Conservation (phyloP, 495 filamentous ascomycete species). For the Copromyces sp. region DNA sequence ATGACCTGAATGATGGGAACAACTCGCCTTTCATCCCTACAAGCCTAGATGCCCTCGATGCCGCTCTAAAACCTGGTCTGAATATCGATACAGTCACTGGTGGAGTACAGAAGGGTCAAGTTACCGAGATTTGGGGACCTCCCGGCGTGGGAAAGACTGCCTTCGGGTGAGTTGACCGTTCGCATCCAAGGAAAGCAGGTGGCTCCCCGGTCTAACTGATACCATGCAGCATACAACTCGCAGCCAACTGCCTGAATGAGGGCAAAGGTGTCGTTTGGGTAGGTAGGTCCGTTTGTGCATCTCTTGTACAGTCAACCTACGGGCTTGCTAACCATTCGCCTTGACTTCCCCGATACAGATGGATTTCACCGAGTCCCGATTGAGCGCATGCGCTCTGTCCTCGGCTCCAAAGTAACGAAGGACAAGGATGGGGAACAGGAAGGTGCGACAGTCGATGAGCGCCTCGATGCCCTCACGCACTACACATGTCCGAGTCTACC, state of each 20-base stretch:
- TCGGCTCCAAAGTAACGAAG: not conserved
- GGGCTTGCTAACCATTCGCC: not conserved
- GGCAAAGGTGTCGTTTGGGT: slow-evolving; percentile 72
- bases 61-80: slow-evolving; percentile 15
- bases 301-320: slow-evolving; percentile 3
- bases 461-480: slow-evolving; percentile 16
- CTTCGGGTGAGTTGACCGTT: slow-evolving; percentile 48
- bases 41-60: slow-evolving; percentile 53
- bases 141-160: slow-evolving; percentile 82
- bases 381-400: slow-evolving; percentile 15
- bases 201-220: not conserved
- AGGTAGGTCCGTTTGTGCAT: slow-evolving; percentile 58
- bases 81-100: slow-evolving; percentile 14
- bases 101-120: slow-evolving; percentile 63
- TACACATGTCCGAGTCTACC: slow-evolving; percentile 48
- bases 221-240: slow-evolving; percentile 51
- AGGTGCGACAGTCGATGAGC: not conserved
- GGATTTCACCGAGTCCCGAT: slow-evolving; percentile 23
- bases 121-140: slow-evolving; percentile 85
- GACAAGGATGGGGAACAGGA: not conserved
- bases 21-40: slow-evolving; percentile 50
- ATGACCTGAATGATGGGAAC: slow-evolving; percentile 41
- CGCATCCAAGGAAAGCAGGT: not conserved
- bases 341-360: slow-evolving; percentile 17
- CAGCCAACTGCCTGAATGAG: slow-evolving; percentile 50